These are phyloP conservation scores for Penicillium sp. DNA, from an alignment of 2,329 filamentous ascomycete genomes.

Conservation along the genomic window DNA sequence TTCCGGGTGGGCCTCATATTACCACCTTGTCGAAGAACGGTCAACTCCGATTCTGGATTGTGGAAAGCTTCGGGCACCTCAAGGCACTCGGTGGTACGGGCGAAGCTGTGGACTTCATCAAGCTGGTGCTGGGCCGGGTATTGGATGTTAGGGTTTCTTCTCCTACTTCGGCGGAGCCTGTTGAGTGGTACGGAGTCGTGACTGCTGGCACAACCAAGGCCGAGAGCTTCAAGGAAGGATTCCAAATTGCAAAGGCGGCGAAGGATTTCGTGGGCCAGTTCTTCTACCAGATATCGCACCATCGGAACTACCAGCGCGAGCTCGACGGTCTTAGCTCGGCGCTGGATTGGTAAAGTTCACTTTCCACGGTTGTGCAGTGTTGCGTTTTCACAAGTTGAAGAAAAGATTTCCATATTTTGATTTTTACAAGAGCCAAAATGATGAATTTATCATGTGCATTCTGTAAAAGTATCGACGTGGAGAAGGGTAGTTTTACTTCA, in stretches of 20 bases:
- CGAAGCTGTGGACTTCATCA: background rate
- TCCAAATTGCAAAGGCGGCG: slow-evolving; percentile 29
- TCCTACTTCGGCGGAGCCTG: background rate
- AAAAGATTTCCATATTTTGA: no score
- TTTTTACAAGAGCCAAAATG: no score
- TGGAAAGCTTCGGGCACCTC: background rate
- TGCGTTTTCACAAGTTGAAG: no score
- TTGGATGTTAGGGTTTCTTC: background rate
- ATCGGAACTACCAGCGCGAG: slow-evolving; percentile 70
- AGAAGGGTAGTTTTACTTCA: no score
- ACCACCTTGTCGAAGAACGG: background rate
- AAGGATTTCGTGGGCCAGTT: slow-evolving; percentile 66
- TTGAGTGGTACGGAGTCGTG: slow-evolving; percentile 28
- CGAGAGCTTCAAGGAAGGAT: background rate
- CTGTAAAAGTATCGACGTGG: no score
- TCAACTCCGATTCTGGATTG: background rate
- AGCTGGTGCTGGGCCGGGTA: background rate
- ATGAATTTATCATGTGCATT: no score
- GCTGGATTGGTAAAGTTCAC: background rate
- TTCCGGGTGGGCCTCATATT: background rate
- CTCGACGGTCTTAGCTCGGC: slow-evolving; percentile 50
- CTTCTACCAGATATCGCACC: slow-evolving; percentile 62
- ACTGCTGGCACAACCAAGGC: slow-evolving; percentile 23
- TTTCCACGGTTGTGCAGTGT: no score
- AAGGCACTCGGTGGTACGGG: background rate